Evolutionary conservation across 208 protist species (phyloP).

Genomic region (Acanthamoeba quina): DNA sequence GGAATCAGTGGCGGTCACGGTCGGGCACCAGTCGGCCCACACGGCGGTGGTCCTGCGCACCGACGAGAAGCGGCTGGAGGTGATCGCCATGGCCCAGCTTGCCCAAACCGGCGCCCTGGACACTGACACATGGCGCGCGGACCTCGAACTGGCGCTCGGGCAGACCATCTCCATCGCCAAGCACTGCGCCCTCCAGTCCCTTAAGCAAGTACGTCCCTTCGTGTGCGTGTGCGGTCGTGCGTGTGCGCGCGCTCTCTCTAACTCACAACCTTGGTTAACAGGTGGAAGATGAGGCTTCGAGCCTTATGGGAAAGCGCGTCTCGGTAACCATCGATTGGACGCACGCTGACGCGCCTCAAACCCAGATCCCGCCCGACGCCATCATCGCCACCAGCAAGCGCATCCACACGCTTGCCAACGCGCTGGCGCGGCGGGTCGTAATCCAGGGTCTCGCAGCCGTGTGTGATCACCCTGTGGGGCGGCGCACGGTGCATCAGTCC

Average conservation of each 20-base stretch:
- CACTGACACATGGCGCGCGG: not conserved
- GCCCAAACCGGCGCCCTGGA: not conserved
- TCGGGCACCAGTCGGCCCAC: not conserved
- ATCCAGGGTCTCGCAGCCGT: not conserved
- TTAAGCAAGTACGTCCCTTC: not conserved
- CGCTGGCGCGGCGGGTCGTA: not conserved
- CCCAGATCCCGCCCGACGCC: not conserved
- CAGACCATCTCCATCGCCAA: not conserved
- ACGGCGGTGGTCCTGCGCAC: not conserved
- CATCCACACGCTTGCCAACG: not conserved
- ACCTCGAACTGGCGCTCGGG: not conserved
- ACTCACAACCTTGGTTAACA: not conserved
- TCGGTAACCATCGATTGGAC: not conserved
- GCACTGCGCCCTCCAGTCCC: not conserved
- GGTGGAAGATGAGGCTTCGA: not conserved
- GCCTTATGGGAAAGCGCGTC: not conserved
- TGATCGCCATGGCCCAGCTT: not conserved
- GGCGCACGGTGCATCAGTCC: not conserved
- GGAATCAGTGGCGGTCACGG: not conserved
- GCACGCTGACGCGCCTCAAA: not conserved
- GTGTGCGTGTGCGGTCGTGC: too few relatives aligned
- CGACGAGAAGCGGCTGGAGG: not conserved
- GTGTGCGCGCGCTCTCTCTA: too few relatives aligned
- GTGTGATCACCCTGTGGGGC: not conserved
- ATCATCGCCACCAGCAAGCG: not conserved